Evolutionary conservation across 805 yeast species (phyloP), one percentile per base, ranked within the genome.

Genomic region (Metschnikowia colocasiae): DNA sequence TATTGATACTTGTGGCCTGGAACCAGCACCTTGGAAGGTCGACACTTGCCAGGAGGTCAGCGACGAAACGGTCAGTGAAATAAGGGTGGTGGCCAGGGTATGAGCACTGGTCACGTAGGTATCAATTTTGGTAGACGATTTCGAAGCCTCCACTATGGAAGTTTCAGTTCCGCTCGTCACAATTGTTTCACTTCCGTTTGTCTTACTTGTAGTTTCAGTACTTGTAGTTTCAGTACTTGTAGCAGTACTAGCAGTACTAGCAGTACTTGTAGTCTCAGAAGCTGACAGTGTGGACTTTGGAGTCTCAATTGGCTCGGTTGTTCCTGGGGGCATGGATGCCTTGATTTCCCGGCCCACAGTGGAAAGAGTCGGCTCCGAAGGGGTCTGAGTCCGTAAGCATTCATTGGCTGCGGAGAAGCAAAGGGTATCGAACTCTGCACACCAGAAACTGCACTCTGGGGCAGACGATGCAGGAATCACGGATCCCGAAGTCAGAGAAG

Each of bases 11-110:
- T 27, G 32, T 18, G 33, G 32, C 7, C 16, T 19, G 8, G 42
- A 18, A 6, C 33, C 42, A 18, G 25, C 16, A 2, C 32, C 42
- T 18, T 38, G 32, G 18, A 27, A 38, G 12, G 42, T 38, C 25
- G 42, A 10, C 16, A 38, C 42, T 38, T 38, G 23, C 42, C 42
- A 38, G 15, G 42, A 16, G 16, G 42, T 12, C 23, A 18, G 42
- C 25, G 32, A 16, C 10, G 23, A 19, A 18, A 38, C 16, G n/a
- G 33, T 25, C 40, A 25, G 40, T 20, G 16, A 38, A 25, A n/a
- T 18, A 3, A 38, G 26, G 16, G 42, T 25, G 19, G 40, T 23
- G 42, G 33, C 16, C n/a, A 23, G 31, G 16, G 31, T n/a, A 13
- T 13, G 16, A 29, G 40, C 39, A 35, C 39, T 36, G 40, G 30